These are phyloP conservation scores for Schizophyllum commune DNA, from an alignment of 1,284 basidiomycete species.

Conservation along the genomic window DNA sequence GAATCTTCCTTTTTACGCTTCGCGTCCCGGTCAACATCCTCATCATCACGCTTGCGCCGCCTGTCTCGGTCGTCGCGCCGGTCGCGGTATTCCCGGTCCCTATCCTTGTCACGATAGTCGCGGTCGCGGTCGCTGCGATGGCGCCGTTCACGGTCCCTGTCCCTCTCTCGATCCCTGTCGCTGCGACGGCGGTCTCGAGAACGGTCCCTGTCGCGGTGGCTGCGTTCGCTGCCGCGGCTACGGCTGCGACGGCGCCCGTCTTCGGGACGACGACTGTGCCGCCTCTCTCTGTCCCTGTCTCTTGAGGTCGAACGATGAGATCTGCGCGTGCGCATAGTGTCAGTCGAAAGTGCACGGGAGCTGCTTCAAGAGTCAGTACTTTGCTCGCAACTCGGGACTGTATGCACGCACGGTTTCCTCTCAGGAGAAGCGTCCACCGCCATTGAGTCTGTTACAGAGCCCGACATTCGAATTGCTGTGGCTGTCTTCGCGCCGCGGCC, in stretches of 20 bases:
- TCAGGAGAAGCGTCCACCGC: slow-evolving; percentile 57
- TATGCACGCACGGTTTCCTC: slow-evolving; percentile 50
- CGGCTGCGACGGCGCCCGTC: slow-evolving; percentile 45
- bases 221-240: slow-evolving; percentile 40
- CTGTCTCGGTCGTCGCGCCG: slow-evolving; percentile 32
- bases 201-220: slow-evolving; percentile 33
- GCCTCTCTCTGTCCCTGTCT: slow-evolving; percentile 40
- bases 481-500: neutral
- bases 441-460: slow-evolving; percentile 31
- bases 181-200: slow-evolving; percentile 31
- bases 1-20: slow-evolving; percentile 47
- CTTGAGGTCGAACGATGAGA: slow-evolving; percentile 66
- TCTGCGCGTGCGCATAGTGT: slow-evolving; percentile 60
- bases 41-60: slow-evolving; percentile 55
- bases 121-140: slow-evolving; percentile 43
- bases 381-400: slow-evolving; percentile 7
- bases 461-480: too few relatives aligned
- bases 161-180: slow-evolving; percentile 32
- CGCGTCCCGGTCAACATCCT: slow-evolving; percentile 37
- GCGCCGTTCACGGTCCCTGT: slow-evolving; percentile 27
- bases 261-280: slow-evolving; percentile 43
- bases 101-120: slow-evolving; percentile 36
- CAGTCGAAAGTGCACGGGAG: slow-evolving; percentile 63
- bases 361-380: slow-evolving; percentile 23
- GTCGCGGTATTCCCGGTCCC: too few relatives aligned